Conservation (phyloP, 179 eudicot genomes). For the Spergularia azorica region DNA sequence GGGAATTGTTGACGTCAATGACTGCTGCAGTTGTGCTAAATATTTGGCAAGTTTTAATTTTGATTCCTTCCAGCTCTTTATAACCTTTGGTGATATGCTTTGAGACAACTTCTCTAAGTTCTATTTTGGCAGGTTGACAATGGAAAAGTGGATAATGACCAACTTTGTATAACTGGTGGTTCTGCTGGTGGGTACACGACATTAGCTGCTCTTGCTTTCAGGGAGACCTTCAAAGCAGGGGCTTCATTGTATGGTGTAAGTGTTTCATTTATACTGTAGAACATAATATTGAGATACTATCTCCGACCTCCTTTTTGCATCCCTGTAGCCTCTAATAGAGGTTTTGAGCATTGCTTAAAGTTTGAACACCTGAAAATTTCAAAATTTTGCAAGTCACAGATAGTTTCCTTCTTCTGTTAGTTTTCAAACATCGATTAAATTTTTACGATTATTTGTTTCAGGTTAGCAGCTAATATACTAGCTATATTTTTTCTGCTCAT, state of each 20-base stretch:
- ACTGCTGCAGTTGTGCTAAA: slow-evolving; percentile 96
- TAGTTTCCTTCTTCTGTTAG: too few species aligned
- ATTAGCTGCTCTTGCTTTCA: slow-evolving; percentile 95
- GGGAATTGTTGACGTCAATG: slow-evolving; percentile 91
- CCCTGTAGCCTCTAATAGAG: not conserved
- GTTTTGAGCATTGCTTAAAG: not conserved
- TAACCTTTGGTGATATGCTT: not conserved
- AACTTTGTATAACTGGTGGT: slow-evolving; percentile 87
- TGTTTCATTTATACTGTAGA: slow-evolving; percentile 22
- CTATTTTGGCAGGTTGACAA: slow-evolving; percentile 56
- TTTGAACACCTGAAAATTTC: too few species aligned
- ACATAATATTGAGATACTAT: not conserved
- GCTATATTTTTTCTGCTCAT: not conserved
- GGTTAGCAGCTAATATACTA: not conserved
- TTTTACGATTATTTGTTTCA: too few species aligned
- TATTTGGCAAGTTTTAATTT: slow-evolving; percentile 55
- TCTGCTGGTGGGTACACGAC: slow-evolving; percentile 99
- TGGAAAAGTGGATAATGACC: slow-evolving; percentile 75
- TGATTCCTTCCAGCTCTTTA: not conserved
- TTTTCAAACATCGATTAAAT: too few species aligned
- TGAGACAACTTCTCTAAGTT: slow-evolving; percentile 7
- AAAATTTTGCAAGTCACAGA: too few species aligned
- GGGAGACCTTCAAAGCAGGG: slow-evolving; percentile 81
- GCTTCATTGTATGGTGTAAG: slow-evolving; percentile 97
- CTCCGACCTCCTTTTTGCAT: not conserved